A percentile compares a stretch with the other conserved stretches of the same genome.
These are phyloP conservation scores for Solanum dulcamara DNA, from an alignment of 257 asterid species.

Conservation along the genomic window DNA sequence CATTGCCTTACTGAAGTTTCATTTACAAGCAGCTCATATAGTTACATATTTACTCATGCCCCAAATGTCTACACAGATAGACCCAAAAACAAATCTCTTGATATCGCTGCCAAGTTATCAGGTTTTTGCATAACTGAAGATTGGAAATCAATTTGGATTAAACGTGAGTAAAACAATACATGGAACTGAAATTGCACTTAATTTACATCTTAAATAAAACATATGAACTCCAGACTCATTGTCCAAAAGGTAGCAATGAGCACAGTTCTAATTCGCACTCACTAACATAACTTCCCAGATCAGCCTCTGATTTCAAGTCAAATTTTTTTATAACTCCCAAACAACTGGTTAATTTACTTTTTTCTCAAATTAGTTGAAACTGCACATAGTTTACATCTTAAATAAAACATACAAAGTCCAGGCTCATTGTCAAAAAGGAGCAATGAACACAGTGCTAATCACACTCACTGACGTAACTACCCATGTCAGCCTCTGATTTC, in stretches of 20 bases:
- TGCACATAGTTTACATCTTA: background rate
- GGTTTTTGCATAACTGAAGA: background rate
- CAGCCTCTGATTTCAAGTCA: background rate
- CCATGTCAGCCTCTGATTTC: background rate
- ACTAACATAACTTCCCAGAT: background rate
- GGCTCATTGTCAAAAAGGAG: background rate
- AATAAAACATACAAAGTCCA: background rate
- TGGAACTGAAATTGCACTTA: background rate
- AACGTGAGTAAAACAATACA: background rate
- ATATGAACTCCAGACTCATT: background rate
- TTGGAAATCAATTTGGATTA: background rate
- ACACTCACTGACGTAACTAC: background rate
- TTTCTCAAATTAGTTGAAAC: too few species aligned
- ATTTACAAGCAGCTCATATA: background rate
- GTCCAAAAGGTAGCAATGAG: background rate
- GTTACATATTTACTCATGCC: background rate
- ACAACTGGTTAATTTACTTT: too few species aligned
- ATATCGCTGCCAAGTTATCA: background rate
- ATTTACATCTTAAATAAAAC: background rate
- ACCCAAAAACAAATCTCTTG: background rate
- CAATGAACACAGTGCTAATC: background rate
- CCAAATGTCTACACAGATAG: background rate
- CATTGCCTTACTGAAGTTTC: background rate
- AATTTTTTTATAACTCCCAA: too few species aligned
- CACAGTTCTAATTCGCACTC: background rate